Conservation (phyloP, 2,329 filamentous ascomycete genomes). For the Chalaropsis ovoidea region DNA sequence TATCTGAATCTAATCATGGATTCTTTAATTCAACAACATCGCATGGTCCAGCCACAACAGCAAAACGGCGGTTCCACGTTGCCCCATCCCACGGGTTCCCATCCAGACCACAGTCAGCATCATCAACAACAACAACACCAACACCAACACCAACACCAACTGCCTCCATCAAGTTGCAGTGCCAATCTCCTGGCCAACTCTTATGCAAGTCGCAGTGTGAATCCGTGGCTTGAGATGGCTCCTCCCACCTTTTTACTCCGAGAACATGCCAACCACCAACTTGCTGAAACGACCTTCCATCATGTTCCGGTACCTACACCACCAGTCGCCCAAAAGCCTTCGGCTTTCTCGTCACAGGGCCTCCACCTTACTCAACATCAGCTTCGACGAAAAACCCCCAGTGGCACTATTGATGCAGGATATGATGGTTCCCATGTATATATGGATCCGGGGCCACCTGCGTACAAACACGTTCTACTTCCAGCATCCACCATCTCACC, state of each 20-base stretch:
- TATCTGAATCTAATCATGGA: slow-evolving; percentile 20
- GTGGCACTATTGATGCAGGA: slow-evolving; percentile 80
- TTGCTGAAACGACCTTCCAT: not conserved
- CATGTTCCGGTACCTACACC: not conserved
- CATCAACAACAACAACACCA: not conserved
- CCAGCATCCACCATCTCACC: slow-evolving; percentile 38
- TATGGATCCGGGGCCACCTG: slow-evolving; percentile 61
- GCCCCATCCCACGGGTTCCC: not conserved
- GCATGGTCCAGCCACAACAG: slow-evolving; percentile 22
- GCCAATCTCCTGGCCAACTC: slow-evolving; percentile 5
- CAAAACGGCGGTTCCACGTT: not conserved
- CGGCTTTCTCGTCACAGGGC: not conserved
- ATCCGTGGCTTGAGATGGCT: not conserved
- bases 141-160: not conserved
- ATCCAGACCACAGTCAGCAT: not conserved
- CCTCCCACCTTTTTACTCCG: not conserved
- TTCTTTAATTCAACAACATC: slow-evolving; percentile 13
- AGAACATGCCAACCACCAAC: not conserved
- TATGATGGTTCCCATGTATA: slow-evolving; percentile 78
- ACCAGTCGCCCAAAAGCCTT: not conserved
- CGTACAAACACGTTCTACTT: slow-evolving; percentile 73
- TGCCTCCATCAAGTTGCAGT: not conserved
- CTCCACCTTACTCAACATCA: slow-evolving; percentile 40
- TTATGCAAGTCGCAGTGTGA: not conserved
- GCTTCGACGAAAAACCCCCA: slow-evolving; percentile 82